phyloP scores from a whole-genome alignment of 1,284 basidiomycete genomes.

The Cryptococcus sp. region DNA sequence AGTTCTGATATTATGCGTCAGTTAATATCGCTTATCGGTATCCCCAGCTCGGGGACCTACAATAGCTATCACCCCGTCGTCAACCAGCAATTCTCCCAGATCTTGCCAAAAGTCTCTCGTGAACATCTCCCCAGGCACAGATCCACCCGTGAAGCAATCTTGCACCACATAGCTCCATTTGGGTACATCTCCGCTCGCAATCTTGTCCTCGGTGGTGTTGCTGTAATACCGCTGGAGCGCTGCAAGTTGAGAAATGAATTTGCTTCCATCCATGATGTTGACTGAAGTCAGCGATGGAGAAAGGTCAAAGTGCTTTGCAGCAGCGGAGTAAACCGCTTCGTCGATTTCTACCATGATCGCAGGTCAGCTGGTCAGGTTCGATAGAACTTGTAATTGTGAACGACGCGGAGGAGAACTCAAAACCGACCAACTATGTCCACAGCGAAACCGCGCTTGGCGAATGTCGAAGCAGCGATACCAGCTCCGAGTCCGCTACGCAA shows the following conservation, averaged over 20 bases:
- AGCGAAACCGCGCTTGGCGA: constrained; percentile 66
- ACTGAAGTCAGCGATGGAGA: constrained; percentile 61
- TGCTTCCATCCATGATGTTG: constrained; percentile 72
- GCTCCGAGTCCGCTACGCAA: constrained; percentile 73
- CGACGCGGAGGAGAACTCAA: background rate
- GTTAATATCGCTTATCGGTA: background rate
- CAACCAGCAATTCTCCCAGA: constrained; percentile 64
- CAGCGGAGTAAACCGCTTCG: constrained; percentile 79
- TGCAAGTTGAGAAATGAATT: constrained; percentile 60
- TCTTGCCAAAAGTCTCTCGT: constrained; percentile 78
- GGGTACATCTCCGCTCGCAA: background rate
- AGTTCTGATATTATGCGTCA: constrained; percentile 59
- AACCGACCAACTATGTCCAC: constrained; percentile 43
- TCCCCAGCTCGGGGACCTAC: constrained; percentile 56
- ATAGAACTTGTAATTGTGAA: background rate
- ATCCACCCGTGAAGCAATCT: constrained; percentile 88
- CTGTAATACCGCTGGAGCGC: constrained; percentile 9
- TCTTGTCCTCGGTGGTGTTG: constrained; percentile 18
- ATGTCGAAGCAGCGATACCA: constrained; percentile 74
- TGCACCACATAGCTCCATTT: constrained; percentile 78
- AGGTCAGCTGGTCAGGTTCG: background rate
- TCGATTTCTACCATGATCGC: constrained; percentile 77
- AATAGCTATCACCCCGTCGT: constrained; percentile 74
- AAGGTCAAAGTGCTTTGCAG: constrained; percentile 73
- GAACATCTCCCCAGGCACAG: constrained; percentile 77